A percentile compares a stretch with the other conserved stretches of the same genome.
These are phyloP conservation scores for Rutstroemia sp. DNA, from an alignment of 2,329 filamentous ascomycete species.

Conservation along the genomic window DNA sequence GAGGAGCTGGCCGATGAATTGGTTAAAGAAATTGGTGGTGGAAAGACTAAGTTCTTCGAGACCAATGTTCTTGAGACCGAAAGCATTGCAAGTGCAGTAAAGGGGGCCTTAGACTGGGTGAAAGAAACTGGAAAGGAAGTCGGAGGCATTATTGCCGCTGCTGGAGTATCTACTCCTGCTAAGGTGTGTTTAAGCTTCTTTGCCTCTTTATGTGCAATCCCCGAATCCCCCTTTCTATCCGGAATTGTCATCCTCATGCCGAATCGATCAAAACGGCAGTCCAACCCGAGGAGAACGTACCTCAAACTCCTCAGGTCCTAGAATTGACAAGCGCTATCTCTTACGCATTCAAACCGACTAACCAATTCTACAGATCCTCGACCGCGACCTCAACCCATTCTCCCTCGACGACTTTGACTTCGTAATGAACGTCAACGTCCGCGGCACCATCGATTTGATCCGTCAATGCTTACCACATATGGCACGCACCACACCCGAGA, in stretches of 20 bases:
- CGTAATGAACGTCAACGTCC: slow-evolving; percentile 68
- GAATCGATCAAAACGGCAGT: neutral
- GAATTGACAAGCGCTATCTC: neutral
- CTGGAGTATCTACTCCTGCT: slow-evolving; percentile 63
- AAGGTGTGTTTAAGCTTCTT: slow-evolving; percentile 40
- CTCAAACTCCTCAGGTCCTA: neutral
- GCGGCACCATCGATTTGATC: slow-evolving; percentile 69
- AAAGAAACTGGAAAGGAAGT: slow-evolving; percentile 55
- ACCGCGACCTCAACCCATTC: slow-evolving; percentile 55
- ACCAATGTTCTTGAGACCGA: slow-evolving; percentile 62
- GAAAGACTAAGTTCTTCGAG: slow-evolving; percentile 55
- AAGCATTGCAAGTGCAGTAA: slow-evolving; percentile 55
- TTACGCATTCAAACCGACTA: neutral
- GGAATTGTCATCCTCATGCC: no score
- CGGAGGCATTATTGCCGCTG: slow-evolving; percentile 68
- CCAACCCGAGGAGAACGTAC: no score
- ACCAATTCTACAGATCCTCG: slow-evolving; percentile 47
- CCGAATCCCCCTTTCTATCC: no score
- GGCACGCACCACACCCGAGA: slow-evolving; percentile 44
- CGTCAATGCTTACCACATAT: slow-evolving; percentile 63
- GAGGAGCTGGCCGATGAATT: slow-evolving; percentile 43
- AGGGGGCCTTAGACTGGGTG: slow-evolving; percentile 53
- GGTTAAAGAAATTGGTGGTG: slow-evolving; percentile 47
- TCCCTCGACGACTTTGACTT: slow-evolving; percentile 63
- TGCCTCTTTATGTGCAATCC: neutral